Conservation (phyloP, 2,329 filamentous ascomycete species). For the Fusarium brachygibbosum region DNA sequence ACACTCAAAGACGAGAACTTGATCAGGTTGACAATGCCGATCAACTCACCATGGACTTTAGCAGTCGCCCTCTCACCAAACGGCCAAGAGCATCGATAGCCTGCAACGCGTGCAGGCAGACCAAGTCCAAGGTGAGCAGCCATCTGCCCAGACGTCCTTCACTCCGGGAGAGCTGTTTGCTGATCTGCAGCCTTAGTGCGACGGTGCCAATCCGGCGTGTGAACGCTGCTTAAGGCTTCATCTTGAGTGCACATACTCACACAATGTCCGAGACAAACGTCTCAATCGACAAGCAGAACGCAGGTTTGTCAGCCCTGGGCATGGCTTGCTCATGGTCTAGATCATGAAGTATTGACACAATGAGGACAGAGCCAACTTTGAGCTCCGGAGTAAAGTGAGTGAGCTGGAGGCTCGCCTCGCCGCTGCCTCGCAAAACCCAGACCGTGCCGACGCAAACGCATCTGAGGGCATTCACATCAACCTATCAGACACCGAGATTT, state of each 20-base stretch:
- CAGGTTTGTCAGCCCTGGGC: background rate
- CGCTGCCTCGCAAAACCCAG: background rate
- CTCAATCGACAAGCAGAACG: background rate
- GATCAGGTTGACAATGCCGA: background rate
- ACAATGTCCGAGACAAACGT: background rate
- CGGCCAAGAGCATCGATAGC: constrained; percentile 29
- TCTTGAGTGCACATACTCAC: background rate
- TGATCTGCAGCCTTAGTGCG: constrained; percentile 32
- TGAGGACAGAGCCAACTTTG: background rate
- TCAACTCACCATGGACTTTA: background rate
- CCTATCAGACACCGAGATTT: background rate
- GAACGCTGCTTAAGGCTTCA: constrained; percentile 37
- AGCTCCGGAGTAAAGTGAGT: background rate
- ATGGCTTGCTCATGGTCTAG: background rate
- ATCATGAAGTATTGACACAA: background rate
- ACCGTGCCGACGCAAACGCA: background rate
- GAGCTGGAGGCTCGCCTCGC: background rate
- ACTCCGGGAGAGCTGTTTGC: background rate
- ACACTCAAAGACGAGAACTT: background rate
- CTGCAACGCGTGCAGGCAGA: too few relatives aligned
- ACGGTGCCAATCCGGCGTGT: constrained; percentile 38
- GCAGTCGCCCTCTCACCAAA: constrained; percentile 38
- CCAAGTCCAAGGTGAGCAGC: constrained; percentile 45
- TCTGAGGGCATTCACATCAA: background rate
- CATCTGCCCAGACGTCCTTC: background rate